phyloP scores from a whole-genome alignment of 148 eudicot species.

The Diospyros kaki region DNA sequence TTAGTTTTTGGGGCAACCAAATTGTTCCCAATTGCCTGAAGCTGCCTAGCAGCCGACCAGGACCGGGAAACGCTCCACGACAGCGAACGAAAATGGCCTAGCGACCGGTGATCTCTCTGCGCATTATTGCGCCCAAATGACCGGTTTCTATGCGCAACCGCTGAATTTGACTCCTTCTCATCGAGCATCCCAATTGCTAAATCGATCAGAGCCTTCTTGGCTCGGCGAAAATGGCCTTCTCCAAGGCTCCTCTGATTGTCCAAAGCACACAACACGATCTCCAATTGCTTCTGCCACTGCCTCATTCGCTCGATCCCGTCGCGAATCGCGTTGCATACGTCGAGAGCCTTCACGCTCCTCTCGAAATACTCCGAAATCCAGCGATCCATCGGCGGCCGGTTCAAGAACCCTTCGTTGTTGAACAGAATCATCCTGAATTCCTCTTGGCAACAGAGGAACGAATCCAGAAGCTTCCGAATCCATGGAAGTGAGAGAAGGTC shows the following conservation, averaged over 20 bases:
- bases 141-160: constrained; percentile 48
- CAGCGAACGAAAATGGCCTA: constrained; percentile 50
- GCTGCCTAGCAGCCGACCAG: constrained; percentile 79
- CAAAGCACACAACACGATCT: constrained; percentile 53
- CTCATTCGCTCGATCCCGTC: constrained; percentile 79
- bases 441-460: constrained; percentile 64
- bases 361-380: constrained; percentile 52
- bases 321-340: constrained; percentile 76
- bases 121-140: constrained; percentile 55
- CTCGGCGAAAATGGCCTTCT: constrained; percentile 67
- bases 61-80: constrained; percentile 87
- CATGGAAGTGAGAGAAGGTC: constrained; percentile 62
- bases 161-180: constrained; percentile 53
- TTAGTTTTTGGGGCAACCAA: constrained; percentile 48
- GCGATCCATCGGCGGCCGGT: constrained; percentile 58
- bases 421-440: constrained; percentile 50
- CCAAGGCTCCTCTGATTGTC: constrained; percentile 44
- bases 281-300: constrained; percentile 70
- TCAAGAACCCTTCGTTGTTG: constrained; percentile 32
- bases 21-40: constrained; percentile 65
- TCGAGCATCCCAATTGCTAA: constrained; percentile 71
- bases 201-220: constrained; percentile 65
- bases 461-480: constrained; percentile 66
- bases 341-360: constrained; percentile 68
- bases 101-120: constrained; percentile 33